Percentiles rank a stretch among this genome's conserved stretches.
Conservation (phyloP, 768 basidiomycete genomes). For the Leccinum uliginosum region DNA sequence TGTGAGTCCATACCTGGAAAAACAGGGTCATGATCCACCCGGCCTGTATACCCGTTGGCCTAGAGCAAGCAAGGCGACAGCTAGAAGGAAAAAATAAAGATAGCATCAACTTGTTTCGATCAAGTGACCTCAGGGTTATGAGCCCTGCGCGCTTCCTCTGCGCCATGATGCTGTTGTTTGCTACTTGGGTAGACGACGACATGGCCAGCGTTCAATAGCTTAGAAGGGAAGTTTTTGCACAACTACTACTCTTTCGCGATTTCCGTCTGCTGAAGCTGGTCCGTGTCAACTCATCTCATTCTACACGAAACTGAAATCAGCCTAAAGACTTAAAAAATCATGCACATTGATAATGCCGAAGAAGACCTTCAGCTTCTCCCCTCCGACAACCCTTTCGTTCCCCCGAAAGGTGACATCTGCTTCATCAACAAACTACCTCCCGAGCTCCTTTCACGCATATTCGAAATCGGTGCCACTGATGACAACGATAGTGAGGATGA, state of each 20-base stretch:
- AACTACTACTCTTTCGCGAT: neutral
- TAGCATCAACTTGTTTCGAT: conserved; percentile 46
- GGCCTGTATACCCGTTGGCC: too few relatives aligned
- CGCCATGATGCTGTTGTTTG: conserved; percentile 38
- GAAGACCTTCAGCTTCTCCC: conserved; percentile 23
- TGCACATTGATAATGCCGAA: conserved; percentile 1
- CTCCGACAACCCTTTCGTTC: conserved; percentile 44
- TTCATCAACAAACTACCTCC: conserved; percentile 51
- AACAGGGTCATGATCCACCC: too few relatives aligned
- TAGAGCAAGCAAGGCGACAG: too few relatives aligned
- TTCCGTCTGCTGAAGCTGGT: neutral
- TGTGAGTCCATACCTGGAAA: too few relatives aligned
- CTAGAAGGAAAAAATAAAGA: neutral
- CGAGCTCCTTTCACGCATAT: conserved; percentile 55
- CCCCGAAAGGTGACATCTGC: conserved; percentile 39
- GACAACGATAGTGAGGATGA: conserved; percentile 36
- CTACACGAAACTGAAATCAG: neutral
- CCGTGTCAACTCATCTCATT: neutral
- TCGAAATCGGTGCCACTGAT: conserved; percentile 42
- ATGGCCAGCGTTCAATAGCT: neutral
- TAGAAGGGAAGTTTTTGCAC: neutral
- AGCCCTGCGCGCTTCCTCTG: conserved; percentile 47
- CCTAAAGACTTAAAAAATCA: neutral
- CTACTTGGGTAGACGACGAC: neutral
- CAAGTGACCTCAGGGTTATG: conserved; percentile 48